phyloP scores from a whole-genome alignment of 2,329 filamentous ascomycete species.

The Teratosphaeria epicoccoides region DNA sequence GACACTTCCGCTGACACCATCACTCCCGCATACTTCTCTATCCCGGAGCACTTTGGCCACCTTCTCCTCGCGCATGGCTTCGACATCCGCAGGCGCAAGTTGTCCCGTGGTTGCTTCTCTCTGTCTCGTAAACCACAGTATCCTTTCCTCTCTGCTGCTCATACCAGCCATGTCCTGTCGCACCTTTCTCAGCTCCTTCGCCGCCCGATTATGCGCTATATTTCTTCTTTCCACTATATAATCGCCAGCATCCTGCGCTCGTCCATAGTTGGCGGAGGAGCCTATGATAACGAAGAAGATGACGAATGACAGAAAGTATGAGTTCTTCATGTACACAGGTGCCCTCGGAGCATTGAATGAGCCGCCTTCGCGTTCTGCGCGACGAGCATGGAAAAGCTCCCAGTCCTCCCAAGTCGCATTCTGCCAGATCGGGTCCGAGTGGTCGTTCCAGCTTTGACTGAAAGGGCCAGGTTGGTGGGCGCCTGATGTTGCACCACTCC shows the following conservation, averaged over 20 bases:
- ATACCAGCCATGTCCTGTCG: conserved; percentile 41
- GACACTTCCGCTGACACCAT: conserved; percentile 22
- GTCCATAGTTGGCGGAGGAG: conserved; percentile 59
- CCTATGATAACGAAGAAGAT: conserved; percentile 58
- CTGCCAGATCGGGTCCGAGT: conserved; percentile 42
- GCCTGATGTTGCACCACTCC: conserved; percentile 4
- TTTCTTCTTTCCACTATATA: conserved; percentile 57
- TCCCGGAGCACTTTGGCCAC: conserved; percentile 36
- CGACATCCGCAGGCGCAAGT: conserved; percentile 25
- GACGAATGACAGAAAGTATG: conserved; percentile 64
- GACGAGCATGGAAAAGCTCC: conserved; percentile 61
- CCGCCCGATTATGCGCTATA: conserved; percentile 55
- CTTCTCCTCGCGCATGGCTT: conserved; percentile 35
- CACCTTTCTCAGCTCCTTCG: conserved; percentile 49
- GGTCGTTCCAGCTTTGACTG: conserved; percentile 23
- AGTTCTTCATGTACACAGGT: conserved; percentile 63
- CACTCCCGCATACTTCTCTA: conserved; percentile 37
- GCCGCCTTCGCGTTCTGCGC: conserved; percentile 22
- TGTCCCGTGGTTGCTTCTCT: conserved; percentile 48
- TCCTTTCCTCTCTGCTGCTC: conserved; percentile 42
- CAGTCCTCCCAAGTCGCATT: conserved; percentile 99
- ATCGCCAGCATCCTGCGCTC: conserved; percentile 52
- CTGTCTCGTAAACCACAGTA: conserved; percentile 67
- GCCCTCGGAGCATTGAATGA: conserved; percentile 27
- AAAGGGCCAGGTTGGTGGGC: conserved; percentile 23